phyloP scores from a whole-genome alignment of 176 grass and related monocot species.

The Cenchrus americanus region DNA sequence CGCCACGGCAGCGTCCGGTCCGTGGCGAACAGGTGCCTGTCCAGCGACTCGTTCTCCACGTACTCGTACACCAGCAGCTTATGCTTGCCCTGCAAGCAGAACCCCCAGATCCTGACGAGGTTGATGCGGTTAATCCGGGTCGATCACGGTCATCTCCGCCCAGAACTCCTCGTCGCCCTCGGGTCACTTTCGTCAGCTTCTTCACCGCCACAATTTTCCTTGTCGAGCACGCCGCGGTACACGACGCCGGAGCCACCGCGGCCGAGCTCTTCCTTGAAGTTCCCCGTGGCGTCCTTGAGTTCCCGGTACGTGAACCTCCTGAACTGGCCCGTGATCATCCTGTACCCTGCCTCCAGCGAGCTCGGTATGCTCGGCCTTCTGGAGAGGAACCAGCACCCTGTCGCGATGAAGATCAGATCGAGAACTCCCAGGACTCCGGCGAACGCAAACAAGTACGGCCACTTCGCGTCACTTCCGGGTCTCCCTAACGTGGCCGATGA shows the following conservation, averaged over 20 bases:
- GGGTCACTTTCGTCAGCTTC: slow-evolving; percentile 43
- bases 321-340: slow-evolving; percentile 56
- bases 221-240: slow-evolving; percentile 56
- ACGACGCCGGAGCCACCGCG: slow-evolving; percentile 57
- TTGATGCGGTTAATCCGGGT: slow-evolving; percentile 73
- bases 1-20: slow-evolving; percentile 41
- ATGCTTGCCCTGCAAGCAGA: slow-evolving; percentile 54
- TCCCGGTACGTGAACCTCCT: slow-evolving; percentile 62
- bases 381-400: slow-evolving; percentile 51
- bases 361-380: slow-evolving; percentile 33
- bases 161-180: slow-evolving; percentile 59
- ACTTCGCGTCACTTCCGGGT: background rate
- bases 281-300: slow-evolving; percentile 49
- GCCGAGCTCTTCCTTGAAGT: slow-evolving; percentile 68
- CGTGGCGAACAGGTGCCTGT: slow-evolving; percentile 53
- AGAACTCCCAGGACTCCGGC: slow-evolving; percentile 34
- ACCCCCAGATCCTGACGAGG: slow-evolving; percentile 55
- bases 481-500: background rate
- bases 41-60: slow-evolving; percentile 64
- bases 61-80: slow-evolving; percentile 63
- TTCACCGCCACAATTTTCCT: slow-evolving; percentile 59
- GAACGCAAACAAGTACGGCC: slow-evolving; percentile 48
- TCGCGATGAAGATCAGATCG: slow-evolving; percentile 40
- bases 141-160: slow-evolving; percentile 64
- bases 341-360: slow-evolving; percentile 50